Evolutionary conservation across 805 yeast species (phyloP), one percentile per base, ranked within the genome.

Genomic region (Brettanomyces custersianus): DNA sequence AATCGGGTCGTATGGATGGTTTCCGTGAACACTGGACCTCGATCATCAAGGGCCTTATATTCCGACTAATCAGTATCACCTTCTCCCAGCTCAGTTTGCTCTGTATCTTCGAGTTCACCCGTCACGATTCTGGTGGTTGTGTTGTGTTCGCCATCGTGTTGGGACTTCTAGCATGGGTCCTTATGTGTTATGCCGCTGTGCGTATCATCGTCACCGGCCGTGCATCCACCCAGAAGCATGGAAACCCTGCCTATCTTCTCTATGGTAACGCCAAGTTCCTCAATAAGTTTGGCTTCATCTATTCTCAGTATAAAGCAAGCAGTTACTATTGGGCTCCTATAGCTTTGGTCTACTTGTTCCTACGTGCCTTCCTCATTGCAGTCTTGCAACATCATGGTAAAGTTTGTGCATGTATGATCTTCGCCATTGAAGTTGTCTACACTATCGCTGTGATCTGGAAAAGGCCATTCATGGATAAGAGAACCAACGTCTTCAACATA

Each of bases 401-500:
- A 49, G 79, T 71, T 4, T 96, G 83, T 55, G 83, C 95, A 1
- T 69, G 85, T 42, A 64, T 82, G 34, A 69, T 88, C 7, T 82
- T 90, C 50, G 77, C 68, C 13, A 65, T 84, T 41, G 97, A 92
- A 56, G 62, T 90, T 36, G 46, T 72, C 17, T 87, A 80, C 60
- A 75, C 83, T 42, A 70, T 70, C 24, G 65, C 66, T 0, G 49
- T 87, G 20, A 78, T 87, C 51, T 72, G 74, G 70, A 62, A 71
- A 38, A 74, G 92, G 58, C 98, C 98, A 9, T 92, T 74, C 58
- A 78, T 92, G 88, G 96, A 92, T 62, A 86, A 81, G 60, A 72
- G 94, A 62, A 88, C 97, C 23, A 92, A 92, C 50, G 79, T 76
- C n/a, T 84, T 87, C 72, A 90, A 88, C 61, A 90, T 92, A 48